These are phyloP conservation scores for Boletus vermiculosoides DNA, from an alignment of 768 basidiomycete genomes.

Conservation along the genomic window DNA sequence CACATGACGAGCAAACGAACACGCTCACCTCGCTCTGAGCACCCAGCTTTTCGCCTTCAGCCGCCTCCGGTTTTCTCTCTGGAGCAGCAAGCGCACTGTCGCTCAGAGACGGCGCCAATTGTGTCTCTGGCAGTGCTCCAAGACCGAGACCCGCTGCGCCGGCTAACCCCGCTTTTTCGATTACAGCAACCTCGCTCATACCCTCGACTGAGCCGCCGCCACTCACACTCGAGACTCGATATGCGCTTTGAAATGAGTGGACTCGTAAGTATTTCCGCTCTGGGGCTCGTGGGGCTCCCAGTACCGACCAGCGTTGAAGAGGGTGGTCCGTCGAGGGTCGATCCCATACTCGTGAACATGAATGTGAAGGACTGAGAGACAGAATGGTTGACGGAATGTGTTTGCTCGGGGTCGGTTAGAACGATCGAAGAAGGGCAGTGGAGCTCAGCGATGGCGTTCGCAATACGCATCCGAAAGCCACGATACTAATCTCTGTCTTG, in stretches of 20 bases:
- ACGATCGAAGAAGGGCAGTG: conserved; percentile 67
- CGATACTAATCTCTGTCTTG: conserved; percentile 90
- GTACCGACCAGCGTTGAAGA: conserved; percentile 25
- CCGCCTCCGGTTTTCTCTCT: conserved; percentile 29
- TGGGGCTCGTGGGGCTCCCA: conserved; percentile 35
- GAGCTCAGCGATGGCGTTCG: conserved; percentile 89
- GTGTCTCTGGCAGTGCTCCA: conserved; percentile 42
- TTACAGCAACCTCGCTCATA: neutral
- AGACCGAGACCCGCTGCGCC: conserved; percentile 28
- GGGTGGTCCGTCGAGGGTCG: conserved; percentile 20
- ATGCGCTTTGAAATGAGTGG: neutral
- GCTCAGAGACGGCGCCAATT: conserved; percentile 58
- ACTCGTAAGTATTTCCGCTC: conserved; percentile 2
- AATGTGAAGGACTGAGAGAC: too few relatives aligned
- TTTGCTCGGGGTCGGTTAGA: conserved; percentile 43
- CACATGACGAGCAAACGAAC: neutral
- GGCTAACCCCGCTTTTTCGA: conserved; percentile 1
- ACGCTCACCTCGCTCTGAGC: conserved; percentile 66
- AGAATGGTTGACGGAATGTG: too few relatives aligned
- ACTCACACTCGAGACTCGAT: conserved; percentile 15
- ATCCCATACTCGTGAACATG: conserved; percentile 32
- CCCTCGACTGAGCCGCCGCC: conserved; percentile 23
- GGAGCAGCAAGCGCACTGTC: conserved; percentile 49
- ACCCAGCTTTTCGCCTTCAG: conserved; percentile 42
- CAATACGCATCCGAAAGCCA: conserved; percentile 91